These are phyloP conservation scores for Gastrolobium villosum DNA, from an alignment of 306 rosid genomes.

Conservation along the genomic window DNA sequence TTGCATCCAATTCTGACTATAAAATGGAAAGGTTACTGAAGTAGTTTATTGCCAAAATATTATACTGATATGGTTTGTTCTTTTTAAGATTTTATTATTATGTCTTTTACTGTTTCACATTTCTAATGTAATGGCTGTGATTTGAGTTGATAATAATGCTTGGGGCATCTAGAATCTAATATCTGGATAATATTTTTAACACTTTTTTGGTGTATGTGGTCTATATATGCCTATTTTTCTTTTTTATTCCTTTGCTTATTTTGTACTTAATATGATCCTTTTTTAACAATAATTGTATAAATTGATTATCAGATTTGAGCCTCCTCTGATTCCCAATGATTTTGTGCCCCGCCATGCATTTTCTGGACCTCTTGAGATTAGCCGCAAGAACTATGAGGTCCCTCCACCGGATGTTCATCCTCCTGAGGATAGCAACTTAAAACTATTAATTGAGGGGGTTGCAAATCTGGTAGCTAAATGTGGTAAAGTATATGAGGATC, in stretches of 20 bases:
- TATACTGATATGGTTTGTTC: constrained; percentile 4
- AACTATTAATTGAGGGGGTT: constrained; percentile 90
- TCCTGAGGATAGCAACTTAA: constrained; percentile 85
- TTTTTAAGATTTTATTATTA: constrained; percentile 1
- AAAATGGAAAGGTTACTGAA: constrained; percentile 76
- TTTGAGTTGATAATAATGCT: constrained; percentile 22
- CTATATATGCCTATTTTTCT: constrained; percentile 33
- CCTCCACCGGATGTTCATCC: constrained; percentile 80
- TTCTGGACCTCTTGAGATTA: constrained; percentile 77
- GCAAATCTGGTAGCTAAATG: constrained; percentile 95
- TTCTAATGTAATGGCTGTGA: constrained; percentile 34
- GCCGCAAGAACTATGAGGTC: constrained; percentile 64
- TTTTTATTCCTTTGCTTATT: constrained; percentile 32
- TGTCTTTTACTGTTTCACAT: constrained; percentile 28
- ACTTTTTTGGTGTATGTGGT: constrained; percentile 24
- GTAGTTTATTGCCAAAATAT: constrained; percentile 29
- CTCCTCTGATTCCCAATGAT: constrained; percentile 85
- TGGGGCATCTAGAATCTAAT: constrained; percentile 21
- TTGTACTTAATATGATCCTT: constrained; percentile 26
- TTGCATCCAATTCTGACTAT: constrained; percentile 80
- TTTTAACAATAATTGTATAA: constrained; percentile 43
- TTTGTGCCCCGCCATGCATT: constrained; percentile 82
- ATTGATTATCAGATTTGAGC: constrained; percentile 75
- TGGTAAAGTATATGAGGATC: constrained; percentile 94
- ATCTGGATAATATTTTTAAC: constrained; percentile 32